phyloP scores from a whole-genome alignment of 208 protist species.

The Trichomonas gallinae region DNA sequence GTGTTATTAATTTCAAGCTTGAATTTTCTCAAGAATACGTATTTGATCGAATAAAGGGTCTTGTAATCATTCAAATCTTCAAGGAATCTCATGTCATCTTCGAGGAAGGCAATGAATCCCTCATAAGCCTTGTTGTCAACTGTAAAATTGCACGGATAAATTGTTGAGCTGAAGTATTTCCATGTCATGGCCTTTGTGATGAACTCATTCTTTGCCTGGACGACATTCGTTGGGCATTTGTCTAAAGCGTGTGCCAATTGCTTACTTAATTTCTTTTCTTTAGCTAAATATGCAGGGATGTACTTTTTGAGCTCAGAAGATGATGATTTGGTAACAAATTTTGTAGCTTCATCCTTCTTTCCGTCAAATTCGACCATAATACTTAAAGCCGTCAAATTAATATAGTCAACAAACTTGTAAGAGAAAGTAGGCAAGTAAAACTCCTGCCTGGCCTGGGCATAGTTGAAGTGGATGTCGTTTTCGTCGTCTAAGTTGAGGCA shows the following conservation, averaged over 20 bases:
- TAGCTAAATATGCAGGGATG: neutral
- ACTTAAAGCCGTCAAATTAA: neutral
- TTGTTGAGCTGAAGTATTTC: neutral
- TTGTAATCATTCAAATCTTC: neutral
- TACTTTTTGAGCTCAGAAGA: neutral
- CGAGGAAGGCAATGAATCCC: neutral
- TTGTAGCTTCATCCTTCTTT: neutral
- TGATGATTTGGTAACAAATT: neutral
- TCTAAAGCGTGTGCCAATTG: neutral
- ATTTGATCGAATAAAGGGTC: neutral
- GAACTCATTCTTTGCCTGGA: neutral
- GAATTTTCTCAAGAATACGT: neutral
- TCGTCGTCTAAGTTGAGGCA: neutral
- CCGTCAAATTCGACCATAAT: neutral
- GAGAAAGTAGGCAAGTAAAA: neutral
- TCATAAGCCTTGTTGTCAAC: neutral
- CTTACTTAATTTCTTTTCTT: neutral
- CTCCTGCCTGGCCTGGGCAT: neutral
- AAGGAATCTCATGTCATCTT: neutral
- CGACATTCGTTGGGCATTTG: neutral
- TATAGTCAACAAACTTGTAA: neutral
- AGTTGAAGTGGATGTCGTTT: slow-evolving; percentile 10
- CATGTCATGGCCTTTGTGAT: neutral
- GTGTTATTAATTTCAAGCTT: neutral
- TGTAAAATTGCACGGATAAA: neutral